These are phyloP conservation scores for Spergularia azorica DNA, from an alignment of 179 eudicot species.

Conservation along the genomic window DNA sequence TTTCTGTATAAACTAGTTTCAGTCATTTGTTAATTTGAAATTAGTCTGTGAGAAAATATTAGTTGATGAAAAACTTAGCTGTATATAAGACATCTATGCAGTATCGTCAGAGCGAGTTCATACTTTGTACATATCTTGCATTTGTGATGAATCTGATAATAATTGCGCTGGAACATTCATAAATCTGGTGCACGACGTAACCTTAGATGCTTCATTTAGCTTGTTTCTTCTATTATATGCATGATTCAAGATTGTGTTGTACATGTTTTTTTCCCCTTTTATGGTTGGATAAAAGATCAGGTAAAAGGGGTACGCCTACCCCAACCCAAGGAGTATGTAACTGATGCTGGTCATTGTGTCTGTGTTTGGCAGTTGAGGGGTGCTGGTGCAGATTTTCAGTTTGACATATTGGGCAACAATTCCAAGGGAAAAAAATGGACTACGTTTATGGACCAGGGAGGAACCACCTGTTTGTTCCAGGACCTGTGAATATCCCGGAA, in stretches of 20 bases:
- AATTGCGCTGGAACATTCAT: background rate
- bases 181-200: background rate
- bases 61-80: too few species aligned
- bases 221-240: slow-evolving; percentile 1
- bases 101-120: too few species aligned
- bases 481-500: slow-evolving; percentile 94
- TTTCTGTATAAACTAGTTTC: too few species aligned
- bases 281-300: background rate
- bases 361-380: slow-evolving; percentile 25
- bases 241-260: background rate
- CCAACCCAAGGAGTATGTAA: background rate
- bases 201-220: background rate
- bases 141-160: background rate
- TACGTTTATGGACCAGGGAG: slow-evolving; percentile 72
- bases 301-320: background rate
- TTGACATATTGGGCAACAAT: background rate
- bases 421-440: slow-evolving; percentile 54
- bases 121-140: too few species aligned
- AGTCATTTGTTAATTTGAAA: too few species aligned
- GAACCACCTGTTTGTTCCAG: slow-evolving; percentile 93
- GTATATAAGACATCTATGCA: too few species aligned
- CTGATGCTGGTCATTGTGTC: background rate
- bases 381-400: background rate
- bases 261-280: background rate
- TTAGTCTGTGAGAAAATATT: too few species aligned